phyloP scores from a whole-genome alignment of 2,329 filamentous ascomycete genomes.

The Alternaria incomplexa region DNA sequence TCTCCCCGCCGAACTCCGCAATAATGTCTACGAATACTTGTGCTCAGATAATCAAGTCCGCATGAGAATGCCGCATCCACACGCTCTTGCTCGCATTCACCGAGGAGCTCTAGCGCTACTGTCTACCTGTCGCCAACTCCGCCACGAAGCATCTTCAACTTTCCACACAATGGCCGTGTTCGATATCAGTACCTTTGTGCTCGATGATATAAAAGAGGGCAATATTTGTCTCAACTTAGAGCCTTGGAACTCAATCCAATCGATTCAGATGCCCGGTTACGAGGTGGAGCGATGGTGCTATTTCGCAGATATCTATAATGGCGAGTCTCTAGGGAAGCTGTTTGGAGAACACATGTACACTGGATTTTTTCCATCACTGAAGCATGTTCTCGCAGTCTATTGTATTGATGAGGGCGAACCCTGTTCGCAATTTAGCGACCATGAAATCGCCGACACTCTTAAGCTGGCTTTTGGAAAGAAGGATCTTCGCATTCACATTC shows the following conservation, averaged over 20 bases:
- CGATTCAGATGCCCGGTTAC: background rate
- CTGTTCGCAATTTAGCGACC: accelerated
- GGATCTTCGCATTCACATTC: background rate
- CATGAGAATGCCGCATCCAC: accelerated
- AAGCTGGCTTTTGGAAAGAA: background rate
- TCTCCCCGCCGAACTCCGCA: background rate
- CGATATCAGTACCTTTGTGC: background rate
- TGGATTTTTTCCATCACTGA: background rate
- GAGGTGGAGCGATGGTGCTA: background rate
- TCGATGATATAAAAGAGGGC: accelerated
- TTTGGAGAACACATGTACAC: background rate
- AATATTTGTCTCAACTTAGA: accelerated
- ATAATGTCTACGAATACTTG: accelerated
- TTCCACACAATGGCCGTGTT: background rate
- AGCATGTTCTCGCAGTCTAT: background rate
- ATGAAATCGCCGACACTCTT: background rate
- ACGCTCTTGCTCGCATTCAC: background rate
- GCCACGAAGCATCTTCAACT: background rate
- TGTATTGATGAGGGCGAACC: accelerated
- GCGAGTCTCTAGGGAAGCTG: background rate
- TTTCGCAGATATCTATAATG: background rate
- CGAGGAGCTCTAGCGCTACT: background rate
- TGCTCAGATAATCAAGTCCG: background rate
- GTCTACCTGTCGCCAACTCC: background rate
- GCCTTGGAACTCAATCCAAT: background rate